These are phyloP conservation scores for Mycena pura DNA, from an alignment of 768 basidiomycete species.

Conservation along the genomic window DNA sequence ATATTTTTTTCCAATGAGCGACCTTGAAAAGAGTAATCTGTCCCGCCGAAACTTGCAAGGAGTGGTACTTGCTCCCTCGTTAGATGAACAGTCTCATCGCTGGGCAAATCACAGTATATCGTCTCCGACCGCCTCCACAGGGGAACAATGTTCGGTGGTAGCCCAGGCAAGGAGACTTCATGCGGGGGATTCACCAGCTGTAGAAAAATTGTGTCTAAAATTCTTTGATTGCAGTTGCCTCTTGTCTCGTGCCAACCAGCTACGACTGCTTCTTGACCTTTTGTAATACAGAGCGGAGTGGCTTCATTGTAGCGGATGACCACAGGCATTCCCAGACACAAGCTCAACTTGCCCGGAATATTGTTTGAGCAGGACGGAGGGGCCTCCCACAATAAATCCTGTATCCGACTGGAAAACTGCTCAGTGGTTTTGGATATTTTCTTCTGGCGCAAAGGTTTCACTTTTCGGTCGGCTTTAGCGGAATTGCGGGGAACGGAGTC, in stretches of 20 bases:
- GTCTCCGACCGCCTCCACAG: slow-evolving; percentile 5
- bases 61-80: slow-evolving; percentile 34
- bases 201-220: slow-evolving; percentile 40
- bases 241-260: slow-evolving; percentile 32
- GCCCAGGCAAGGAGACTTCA: slow-evolving; percentile 28
- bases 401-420: background rate
- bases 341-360: slow-evolving; percentile 32
- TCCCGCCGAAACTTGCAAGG: slow-evolving; percentile 40
- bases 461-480: background rate
- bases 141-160: slow-evolving; percentile 41
- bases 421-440: background rate
- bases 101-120: slow-evolving; percentile 18
- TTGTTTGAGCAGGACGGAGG: slow-evolving; percentile 10
- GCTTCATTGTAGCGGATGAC: slow-evolving; percentile 41
- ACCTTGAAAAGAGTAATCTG: slow-evolving; percentile 43
- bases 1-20: slow-evolving; percentile 35
- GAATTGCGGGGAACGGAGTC: slow-evolving; percentile 28
- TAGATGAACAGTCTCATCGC: slow-evolving; percentile 25
- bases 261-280: slow-evolving; percentile 39
- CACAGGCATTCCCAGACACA: slow-evolving; percentile 43
- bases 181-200: slow-evolving; percentile 33
- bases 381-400: background rate
- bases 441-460: background rate
- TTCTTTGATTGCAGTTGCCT: slow-evolving; percentile 14
- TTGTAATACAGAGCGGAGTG: slow-evolving; percentile 43